Conservation (phyloP, 1,284 basidiomycete genomes). For the Chiua sp. region DNA sequence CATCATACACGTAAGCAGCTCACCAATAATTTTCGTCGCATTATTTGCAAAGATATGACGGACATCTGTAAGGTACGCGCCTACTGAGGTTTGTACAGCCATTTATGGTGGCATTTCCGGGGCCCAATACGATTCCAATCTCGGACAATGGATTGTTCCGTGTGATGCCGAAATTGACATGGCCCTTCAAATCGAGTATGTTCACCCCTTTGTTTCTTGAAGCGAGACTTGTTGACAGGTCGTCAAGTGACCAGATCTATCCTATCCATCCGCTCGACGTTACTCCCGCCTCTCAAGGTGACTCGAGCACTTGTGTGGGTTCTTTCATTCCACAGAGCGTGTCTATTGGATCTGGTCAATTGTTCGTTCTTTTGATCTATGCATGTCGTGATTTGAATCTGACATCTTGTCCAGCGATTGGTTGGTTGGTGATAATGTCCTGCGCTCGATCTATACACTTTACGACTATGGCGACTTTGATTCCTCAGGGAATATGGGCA, state of each 20-base stretch:
- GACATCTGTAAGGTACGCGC: constrained; percentile 55
- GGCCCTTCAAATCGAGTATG: constrained; percentile 75
- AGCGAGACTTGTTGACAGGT: constrained; percentile 11
- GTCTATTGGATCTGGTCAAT: constrained; percentile 60
- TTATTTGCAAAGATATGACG: constrained; percentile 2
- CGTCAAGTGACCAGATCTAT: constrained; percentile 62
- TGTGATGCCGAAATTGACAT: constrained; percentile 75
- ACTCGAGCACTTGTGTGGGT: constrained; percentile 62
- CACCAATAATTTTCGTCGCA: constrained; percentile 7
- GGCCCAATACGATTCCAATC: constrained; percentile 54
- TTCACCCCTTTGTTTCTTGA: constrained; percentile 16
- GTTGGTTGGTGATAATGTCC: constrained; percentile 81
- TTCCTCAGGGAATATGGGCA: constrained; percentile 61
- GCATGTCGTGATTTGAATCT: constrained; percentile 5
- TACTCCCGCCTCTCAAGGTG: constrained; percentile 50
- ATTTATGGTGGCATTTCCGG: constrained; percentile 70
- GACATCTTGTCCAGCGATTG: constrained; percentile 58
- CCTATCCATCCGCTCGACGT: constrained; percentile 81
- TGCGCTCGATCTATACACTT: constrained; percentile 83
- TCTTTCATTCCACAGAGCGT: constrained; percentile 70
- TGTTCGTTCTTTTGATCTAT: constrained; percentile 51
- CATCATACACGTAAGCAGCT: constrained; percentile 71
- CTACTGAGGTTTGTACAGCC: constrained; percentile 61
- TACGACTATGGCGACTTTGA: constrained; percentile 89
- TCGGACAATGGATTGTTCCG: constrained; percentile 71